Evolutionary conservation across 192 early-diverging fungal genomes (phyloP).

Genomic region (Entomortierella chlamydospora): DNA sequence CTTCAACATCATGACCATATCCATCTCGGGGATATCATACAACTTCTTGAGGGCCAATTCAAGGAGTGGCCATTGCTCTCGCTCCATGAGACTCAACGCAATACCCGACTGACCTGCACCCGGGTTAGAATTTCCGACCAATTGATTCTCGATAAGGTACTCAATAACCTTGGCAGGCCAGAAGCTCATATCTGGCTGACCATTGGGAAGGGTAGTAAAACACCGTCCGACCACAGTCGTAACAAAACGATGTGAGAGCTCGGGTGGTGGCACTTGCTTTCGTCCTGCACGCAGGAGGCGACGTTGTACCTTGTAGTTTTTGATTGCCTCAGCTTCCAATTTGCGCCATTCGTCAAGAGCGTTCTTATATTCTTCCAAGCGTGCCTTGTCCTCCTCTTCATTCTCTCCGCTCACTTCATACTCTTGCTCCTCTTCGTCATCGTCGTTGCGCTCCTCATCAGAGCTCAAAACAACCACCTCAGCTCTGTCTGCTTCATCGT

Average conservation of each 20-base stretch:
- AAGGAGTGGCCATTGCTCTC: conserved; percentile 57
- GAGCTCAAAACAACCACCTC: conserved; percentile 39
- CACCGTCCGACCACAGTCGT: conserved; percentile 47
- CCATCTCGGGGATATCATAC: conserved; percentile 61
- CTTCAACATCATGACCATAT: conserved; percentile 57
- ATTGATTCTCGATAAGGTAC: conserved; percentile 54
- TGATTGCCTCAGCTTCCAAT: conserved; percentile 30
- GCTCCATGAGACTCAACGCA: conserved; percentile 53
- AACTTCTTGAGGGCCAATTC: conserved; percentile 57
- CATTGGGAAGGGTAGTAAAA: conserved; percentile 27
- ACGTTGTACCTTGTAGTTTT: conserved; percentile 21
- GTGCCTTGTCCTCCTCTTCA: conserved; percentile 17
- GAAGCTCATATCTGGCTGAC: conserved; percentile 54
- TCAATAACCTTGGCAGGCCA: conserved; percentile 55
- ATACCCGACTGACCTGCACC: conserved; percentile 53
- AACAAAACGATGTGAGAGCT: conserved; percentile 57
- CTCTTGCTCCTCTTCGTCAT: conserved; percentile 36
- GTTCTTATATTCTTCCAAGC: conserved; percentile 18
- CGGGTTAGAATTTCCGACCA: conserved; percentile 49
- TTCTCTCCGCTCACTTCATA: conserved; percentile 17
- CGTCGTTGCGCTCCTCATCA: conserved; percentile 31
- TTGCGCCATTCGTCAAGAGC: conserved; percentile 25
- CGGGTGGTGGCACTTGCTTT: conserved; percentile 31
- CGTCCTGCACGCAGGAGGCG: conserved; percentile 23
- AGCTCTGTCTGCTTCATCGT: conserved; percentile 17